Base-by-base conservation (phyloP, 176 grass and related monocot species). In the Ensete ventricosum region DNA sequence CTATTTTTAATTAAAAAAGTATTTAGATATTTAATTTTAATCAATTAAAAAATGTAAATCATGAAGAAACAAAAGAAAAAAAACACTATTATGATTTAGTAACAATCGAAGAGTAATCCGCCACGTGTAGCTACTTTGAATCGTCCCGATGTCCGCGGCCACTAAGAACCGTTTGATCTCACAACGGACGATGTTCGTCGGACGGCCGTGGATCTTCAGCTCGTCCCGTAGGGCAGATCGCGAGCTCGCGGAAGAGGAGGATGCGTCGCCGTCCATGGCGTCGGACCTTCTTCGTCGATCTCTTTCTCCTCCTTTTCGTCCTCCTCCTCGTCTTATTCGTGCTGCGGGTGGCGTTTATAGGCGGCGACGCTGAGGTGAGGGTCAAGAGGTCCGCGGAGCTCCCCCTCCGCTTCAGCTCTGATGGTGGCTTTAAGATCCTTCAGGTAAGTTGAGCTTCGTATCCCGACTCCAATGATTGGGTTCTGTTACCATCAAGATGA, bases 371-470 rank as follows among this genome's bases (percentile, higher is more conserved):
- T 9, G 66, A 62, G 2, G 77, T 80, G 52, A 82, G 78, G 52
- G 25, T 96, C 79, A 96, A 96, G 84, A 81, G 62, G 76, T 81
- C 81, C 27, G 67, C 89, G 22, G 67, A 84, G 6, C 76, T 89
- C 21, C 92, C 92, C 43, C 89, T 96, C 55, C 84, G 89, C 66
- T 96, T 87, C 82, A 84, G 84, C 71, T 80, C 89, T 68, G 89
- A 92, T 62, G 89, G 89, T 22, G 72, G 79, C 80, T 96, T 96
- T 81, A 92, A 90, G 85, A 92, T 92, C 69, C 89, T 96, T 72
- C 89, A 96, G 89, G 89, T 87, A 23, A 68, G 74, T 17, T 16
- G 0, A 7, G 19, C 71, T 9, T 6, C 26, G 73, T 21, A n/a
- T 17, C 53, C 57, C 14, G 27, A 9, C 14, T 67, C 17, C 66